Base-by-base conservation (phyloP, 2,329 filamentous ascomycete species). In the Sclerotinia sclerotiorum region DNA sequence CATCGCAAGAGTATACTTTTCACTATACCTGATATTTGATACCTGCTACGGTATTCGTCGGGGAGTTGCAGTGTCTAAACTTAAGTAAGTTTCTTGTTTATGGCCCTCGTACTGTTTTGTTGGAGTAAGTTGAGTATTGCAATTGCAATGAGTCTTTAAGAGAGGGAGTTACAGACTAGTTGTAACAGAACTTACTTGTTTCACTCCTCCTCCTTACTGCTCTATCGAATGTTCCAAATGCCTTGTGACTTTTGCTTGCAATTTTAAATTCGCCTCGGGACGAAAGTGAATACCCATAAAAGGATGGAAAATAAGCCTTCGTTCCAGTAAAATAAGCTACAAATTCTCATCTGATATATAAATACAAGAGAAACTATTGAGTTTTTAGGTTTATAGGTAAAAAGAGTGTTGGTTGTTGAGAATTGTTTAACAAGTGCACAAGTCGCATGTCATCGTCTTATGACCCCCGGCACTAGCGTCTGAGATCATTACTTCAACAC, bases 361-460 rank as follows among this genome's bases (percentile, higher is more conserved):
- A 15, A 24, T 19, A 56, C 27, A 61, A 35, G 39, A 51, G 32
- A 27, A 62, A 39, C 21, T 3, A 27, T 48, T 44, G 46, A 11
- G 15, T 44, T 11, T 11, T 52, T 17, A 67, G 57, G 24, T 55
- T 13, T 44, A 42, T 44, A 64, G 35, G 35, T 54, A 32, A 54
- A 54, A 54, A 54, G 21, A 21, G 24, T 42, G 10, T 65, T 63
- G 21, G 21, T 32, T n/a, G 17, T 35, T 55, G 48, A 48, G 19
- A n/a, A 27, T 11, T 24, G 21, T 44, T 48, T 68, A 15, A 62
- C 32, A 39, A 62, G 35, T 44, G 65, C 65, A 39, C 65, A 63
- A 63, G 65, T 55, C 42, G 21, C 64, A 66, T 66, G 64, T 58
- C 46, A n/a, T 68, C 57, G 65, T 68, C 65, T 63, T 42, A 32